Evolutionary conservation across 768 basidiomycete genomes (phyloP).

Genomic region (Polyporus arcularius): DNA sequence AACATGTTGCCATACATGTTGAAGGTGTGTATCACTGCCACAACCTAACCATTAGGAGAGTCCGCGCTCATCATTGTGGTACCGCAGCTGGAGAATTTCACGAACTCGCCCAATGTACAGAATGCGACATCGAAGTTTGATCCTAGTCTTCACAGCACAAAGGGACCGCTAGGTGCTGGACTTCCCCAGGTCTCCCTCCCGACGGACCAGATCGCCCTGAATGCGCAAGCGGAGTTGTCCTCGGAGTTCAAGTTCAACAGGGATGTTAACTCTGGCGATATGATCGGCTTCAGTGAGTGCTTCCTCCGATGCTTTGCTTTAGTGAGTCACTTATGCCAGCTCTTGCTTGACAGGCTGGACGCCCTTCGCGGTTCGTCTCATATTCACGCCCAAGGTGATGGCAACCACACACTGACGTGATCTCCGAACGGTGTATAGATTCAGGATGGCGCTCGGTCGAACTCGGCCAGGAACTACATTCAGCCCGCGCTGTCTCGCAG

Average conservation of each 20-base stretch:
- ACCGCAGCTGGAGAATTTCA: conserved; percentile 1
- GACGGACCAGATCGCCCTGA: background rate
- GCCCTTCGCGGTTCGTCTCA: background rate
- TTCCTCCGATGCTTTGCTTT: background rate
- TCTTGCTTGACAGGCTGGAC: background rate
- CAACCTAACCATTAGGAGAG: background rate
- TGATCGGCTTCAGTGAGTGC: conserved; percentile 4
- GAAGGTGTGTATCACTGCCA: background rate
- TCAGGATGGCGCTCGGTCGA: background rate
- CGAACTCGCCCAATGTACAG: background rate
- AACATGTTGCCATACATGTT: background rate
- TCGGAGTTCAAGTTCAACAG: background rate
- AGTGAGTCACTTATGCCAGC: background rate
- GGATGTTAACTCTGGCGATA: conserved; percentile 3
- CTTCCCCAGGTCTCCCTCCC: background rate
- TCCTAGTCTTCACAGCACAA: background rate
- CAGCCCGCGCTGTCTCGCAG: conserved; percentile 2
- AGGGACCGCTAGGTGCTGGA: background rate
- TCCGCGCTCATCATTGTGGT: background rate
- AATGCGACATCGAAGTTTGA: background rate
- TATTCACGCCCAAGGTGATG: background rate
- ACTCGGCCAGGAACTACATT: background rate
- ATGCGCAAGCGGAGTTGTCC: background rate
- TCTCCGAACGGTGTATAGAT: background rate
- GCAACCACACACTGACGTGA: background rate